These are phyloP conservation scores for Mycena haematopus DNA, from an alignment of 768 basidiomycete genomes.

Conservation along the genomic window DNA sequence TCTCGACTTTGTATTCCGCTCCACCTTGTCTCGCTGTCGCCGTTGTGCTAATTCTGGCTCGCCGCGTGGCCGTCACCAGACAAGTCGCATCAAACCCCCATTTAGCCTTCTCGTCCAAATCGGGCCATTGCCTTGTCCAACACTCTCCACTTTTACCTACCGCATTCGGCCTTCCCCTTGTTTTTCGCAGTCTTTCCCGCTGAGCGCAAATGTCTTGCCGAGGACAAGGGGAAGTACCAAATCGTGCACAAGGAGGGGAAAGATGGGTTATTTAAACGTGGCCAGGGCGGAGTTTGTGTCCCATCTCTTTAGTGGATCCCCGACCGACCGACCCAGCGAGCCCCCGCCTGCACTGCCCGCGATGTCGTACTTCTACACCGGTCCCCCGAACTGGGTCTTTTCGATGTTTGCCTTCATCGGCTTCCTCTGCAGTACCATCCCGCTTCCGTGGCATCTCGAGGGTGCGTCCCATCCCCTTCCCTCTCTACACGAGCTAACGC, in stretches of 20 bases:
- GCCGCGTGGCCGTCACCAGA: too few relatives aligned
- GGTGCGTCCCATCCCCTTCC: constrained; percentile 40
- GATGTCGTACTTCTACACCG: constrained; percentile 30
- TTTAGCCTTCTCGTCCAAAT: constrained; percentile 4
- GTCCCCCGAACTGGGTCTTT: constrained; percentile 52
- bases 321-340: too few relatives aligned
- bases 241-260: constrained; percentile 45
- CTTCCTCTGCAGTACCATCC: constrained; percentile 62
- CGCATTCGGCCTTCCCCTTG: constrained; percentile 1
- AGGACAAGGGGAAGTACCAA: constrained; percentile 52
- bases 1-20: too few relatives aligned
- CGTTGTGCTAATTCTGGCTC: too few relatives aligned
- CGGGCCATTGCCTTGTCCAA: not conserved
- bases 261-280: constrained; percentile 41
- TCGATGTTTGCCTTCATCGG: constrained; percentile 59
- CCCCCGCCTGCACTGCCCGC: not conserved
- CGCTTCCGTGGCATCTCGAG: constrained; percentile 74
- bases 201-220: constrained; percentile 25
- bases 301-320: too few relatives aligned
- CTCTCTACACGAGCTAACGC: not conserved
- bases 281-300: constrained; percentile 35
- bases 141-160: not conserved
- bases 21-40: too few relatives aligned
- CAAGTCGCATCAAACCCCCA: not conserved
- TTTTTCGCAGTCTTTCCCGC: not conserved